phyloP scores from a whole-genome alignment of 2,329 filamentous ascomycete species.

The Monosporascus sp. region DNA sequence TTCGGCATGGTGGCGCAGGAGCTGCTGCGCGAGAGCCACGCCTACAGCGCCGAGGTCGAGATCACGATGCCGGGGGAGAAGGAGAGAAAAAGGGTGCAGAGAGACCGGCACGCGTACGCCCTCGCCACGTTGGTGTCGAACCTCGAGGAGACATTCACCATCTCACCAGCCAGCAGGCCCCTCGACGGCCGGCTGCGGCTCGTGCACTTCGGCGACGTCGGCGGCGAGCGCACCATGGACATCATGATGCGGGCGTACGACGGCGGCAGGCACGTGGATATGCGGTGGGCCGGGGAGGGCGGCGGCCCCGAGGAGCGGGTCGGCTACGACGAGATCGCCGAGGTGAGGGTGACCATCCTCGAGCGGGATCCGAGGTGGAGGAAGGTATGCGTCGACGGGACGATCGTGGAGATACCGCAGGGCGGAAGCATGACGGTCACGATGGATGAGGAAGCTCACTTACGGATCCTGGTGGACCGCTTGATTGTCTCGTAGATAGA shows the following conservation, averaged over 20 bases:
- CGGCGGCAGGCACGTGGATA: slow-evolving; percentile 49
- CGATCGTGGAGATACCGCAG: slow-evolving; percentile 68
- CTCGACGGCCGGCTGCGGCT: slow-evolving; percentile 67
- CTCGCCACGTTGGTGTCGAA: slow-evolving; percentile 73
- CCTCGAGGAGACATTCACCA: slow-evolving; percentile 74
- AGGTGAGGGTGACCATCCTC: slow-evolving; percentile 58
- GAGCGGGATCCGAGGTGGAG: slow-evolving; percentile 73
- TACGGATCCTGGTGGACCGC: slow-evolving; percentile 40
- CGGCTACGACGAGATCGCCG: slow-evolving; percentile 65
- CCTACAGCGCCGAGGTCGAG: slow-evolving; percentile 41
- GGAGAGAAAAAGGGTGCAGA: slow-evolving; percentile 18
- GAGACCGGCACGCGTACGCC: slow-evolving; percentile 64
- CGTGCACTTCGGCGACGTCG: slow-evolving; percentile 67
- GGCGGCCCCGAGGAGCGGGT: slow-evolving; percentile 44
- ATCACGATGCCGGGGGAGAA: slow-evolving; percentile 18
- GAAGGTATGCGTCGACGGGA: slow-evolving; percentile 86
- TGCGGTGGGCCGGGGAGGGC: slow-evolving; percentile 34
- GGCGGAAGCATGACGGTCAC: slow-evolving; percentile 67
- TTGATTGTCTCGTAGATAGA: slow-evolving; percentile 8
- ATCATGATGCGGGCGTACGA: slow-evolving; percentile 66
- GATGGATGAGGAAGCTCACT: slow-evolving; percentile 36
- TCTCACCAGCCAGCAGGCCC: slow-evolving; percentile 67
- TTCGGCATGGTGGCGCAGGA: slow-evolving; percentile 82
- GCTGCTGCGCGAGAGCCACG: slow-evolving; percentile 54
- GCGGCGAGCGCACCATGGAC: slow-evolving; percentile 63